A percentile compares a stretch with the other conserved stretches of the same genome.
phyloP scores from a whole-genome alignment of 768 basidiomycete genomes.

The Chalciporus piperatus region DNA sequence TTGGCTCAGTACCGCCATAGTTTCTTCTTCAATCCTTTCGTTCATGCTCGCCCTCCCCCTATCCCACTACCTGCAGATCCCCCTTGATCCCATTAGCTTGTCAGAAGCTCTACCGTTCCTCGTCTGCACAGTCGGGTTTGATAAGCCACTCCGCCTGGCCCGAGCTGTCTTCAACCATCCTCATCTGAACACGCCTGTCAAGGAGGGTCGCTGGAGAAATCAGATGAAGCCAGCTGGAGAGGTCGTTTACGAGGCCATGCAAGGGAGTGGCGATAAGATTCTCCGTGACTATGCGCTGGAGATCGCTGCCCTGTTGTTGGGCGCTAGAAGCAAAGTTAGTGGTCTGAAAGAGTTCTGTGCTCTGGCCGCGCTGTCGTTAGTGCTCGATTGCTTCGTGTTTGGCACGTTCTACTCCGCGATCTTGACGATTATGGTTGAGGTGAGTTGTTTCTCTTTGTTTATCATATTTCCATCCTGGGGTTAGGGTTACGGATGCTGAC shows the following conservation, averaged over 20 bases:
- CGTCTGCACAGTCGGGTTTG: constrained; percentile 96
- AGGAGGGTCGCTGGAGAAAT: constrained; percentile 38
- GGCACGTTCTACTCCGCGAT: constrained; percentile 89
- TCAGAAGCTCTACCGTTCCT: constrained; percentile 97
- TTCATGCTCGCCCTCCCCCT: constrained; percentile 82
- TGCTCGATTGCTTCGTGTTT: constrained; percentile 83
- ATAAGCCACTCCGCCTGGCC: constrained; percentile 92
- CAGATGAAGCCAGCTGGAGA: constrained; percentile 75
- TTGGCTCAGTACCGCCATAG: constrained; percentile 67
- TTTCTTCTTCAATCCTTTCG: constrained; percentile 78
- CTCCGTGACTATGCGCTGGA: constrained; percentile 93
- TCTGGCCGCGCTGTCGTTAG: constrained; percentile 84
- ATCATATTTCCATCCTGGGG: constrained; percentile 1
- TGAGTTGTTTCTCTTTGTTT: constrained; percentile 36
- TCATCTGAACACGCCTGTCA: constrained; percentile 44
- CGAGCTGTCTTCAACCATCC: constrained; percentile 87
- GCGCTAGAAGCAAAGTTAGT: constrained; percentile 82
- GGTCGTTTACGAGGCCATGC: constrained; percentile 81
- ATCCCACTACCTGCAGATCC: constrained; percentile 74
- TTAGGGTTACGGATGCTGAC: constrained; percentile 7
- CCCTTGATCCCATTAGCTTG: constrained; percentile 88
- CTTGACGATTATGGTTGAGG: constrained; percentile 95
- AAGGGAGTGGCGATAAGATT: constrained; percentile 75
- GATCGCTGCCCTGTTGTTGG: constrained; percentile 83
- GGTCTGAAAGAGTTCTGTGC: constrained; percentile 94